phyloP scores from a whole-genome alignment of 2,329 filamentous ascomycete genomes.

The Diaporthe longicolla region DNA sequence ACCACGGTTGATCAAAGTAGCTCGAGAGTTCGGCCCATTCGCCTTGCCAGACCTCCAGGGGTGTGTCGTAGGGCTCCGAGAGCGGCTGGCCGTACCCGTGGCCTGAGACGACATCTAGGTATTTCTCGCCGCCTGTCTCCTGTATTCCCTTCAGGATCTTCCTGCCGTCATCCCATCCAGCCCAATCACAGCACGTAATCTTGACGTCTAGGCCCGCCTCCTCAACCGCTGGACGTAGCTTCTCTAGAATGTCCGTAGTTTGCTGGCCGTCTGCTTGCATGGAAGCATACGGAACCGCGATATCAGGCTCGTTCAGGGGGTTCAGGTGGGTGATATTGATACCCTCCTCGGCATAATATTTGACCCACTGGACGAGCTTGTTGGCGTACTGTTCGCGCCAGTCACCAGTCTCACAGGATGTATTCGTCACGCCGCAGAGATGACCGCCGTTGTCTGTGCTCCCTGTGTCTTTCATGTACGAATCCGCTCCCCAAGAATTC shows the following conservation, averaged over 20 bases:
- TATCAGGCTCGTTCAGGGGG: constrained; percentile 43
- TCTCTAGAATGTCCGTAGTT: constrained; percentile 36
- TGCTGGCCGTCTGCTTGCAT: constrained; percentile 36
- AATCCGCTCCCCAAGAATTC: constrained; percentile 30
- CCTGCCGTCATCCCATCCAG: constrained; percentile 28
- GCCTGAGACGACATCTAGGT: constrained; percentile 56
- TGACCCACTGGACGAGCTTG: constrained; percentile 33
- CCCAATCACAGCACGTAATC: constrained; percentile 33
- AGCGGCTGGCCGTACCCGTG: constrained; percentile 56
- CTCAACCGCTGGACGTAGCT: constrained; percentile 19
- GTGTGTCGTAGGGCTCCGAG: constrained; percentile 54
- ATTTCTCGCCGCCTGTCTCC: constrained; percentile 48
- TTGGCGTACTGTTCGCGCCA: constrained; percentile 38
- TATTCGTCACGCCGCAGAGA: constrained; percentile 34
- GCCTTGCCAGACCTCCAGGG: constrained; percentile 58
- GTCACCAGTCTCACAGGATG: constrained; percentile 31
- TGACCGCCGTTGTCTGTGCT: constrained; percentile 28
- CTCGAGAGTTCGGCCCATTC: constrained; percentile 48
- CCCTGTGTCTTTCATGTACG: constrained; percentile 34
- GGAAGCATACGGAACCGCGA: constrained; percentile 35
- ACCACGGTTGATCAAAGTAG: constrained; percentile 38
- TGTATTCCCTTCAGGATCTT: constrained; percentile 34
- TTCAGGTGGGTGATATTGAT: constrained; percentile 43
- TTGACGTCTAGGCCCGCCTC: constrained; percentile 35
- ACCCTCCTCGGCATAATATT: constrained; percentile 40